Percentiles rank a stretch among this genome's conserved stretches.
Conservation (phyloP, 331 rosid species). For the Pyracantha coccinea region DNA sequence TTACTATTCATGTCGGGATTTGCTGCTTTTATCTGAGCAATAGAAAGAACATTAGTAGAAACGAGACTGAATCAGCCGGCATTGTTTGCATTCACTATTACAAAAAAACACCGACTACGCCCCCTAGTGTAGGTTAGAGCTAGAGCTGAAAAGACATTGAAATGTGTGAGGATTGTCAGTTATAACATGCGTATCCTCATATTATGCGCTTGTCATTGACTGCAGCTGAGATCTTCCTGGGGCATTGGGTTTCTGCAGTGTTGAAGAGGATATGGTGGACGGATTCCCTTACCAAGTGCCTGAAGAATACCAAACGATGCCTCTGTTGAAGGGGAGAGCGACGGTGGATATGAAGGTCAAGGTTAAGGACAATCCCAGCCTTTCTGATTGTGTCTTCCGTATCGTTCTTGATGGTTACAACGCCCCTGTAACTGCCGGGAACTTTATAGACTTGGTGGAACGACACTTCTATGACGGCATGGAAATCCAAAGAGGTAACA, state of each 20-base stretch:
- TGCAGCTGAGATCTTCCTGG: conserved; percentile 99
- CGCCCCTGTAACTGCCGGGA: conserved; percentile 94
- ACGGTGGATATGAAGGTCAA: conserved; percentile 98
- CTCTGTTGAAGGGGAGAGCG: conserved; percentile 92
- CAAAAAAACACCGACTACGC: neutral
- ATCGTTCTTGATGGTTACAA: conserved; percentile 94
- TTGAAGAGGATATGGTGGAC: conserved; percentile 99
- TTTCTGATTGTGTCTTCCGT: conserved; percentile 75
- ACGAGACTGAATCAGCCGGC: neutral
- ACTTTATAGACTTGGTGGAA: conserved; percentile 86
- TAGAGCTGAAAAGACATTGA: neutral
- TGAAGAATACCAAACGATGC: conserved; percentile 78
- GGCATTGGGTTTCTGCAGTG: conserved; percentile 99
- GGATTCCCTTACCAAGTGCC: conserved; percentile 92
- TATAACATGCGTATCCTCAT: conserved; percentile 48
- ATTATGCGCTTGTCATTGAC: conserved; percentile 92
- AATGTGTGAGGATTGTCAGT: conserved; percentile 7
- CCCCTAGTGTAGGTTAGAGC: neutral
- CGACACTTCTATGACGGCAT: conserved; percentile 95
- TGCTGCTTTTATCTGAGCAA: neutral
- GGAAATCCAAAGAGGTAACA: conserved; percentile 95
- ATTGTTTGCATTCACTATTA: neutral
- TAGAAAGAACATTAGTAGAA: neutral
- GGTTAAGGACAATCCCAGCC: conserved; percentile 87
- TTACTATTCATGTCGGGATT: no score